Evolutionary conservation across 2,329 filamentous ascomycete genomes (phyloP).

Genomic region (Ophiocordyceps camponoti-leonardi): DNA sequence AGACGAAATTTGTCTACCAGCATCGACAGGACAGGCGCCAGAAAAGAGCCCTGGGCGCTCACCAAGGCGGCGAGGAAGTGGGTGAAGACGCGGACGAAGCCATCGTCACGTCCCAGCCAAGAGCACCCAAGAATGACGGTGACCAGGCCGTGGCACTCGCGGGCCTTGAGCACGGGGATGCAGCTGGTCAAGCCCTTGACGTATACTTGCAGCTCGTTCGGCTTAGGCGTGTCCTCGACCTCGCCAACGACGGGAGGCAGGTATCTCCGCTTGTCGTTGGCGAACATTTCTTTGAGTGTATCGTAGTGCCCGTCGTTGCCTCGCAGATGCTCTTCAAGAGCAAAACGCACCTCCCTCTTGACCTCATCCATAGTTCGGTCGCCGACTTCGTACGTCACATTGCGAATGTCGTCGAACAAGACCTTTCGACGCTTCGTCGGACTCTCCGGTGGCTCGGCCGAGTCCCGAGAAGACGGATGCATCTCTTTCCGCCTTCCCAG

Average conservation of each 20-base stretch:
- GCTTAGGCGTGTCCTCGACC: conserved; percentile 30
- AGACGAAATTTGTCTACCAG: conserved; percentile 62
- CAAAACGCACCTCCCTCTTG: conserved; percentile 35
- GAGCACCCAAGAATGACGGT: conserved; percentile 40
- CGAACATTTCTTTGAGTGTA: conserved; percentile 40
- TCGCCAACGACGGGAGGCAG: conserved; percentile 20
- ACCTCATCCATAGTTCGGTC: conserved; percentile 34
- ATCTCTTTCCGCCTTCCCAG: conserved; percentile 26
- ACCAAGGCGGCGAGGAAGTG: conserved; percentile 56
- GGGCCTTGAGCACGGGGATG: conserved; percentile 39
- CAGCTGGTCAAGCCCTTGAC: conserved; percentile 45
- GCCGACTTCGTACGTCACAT: conserved; percentile 37
- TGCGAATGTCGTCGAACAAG: conserved; percentile 39
- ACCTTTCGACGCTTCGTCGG: conserved; percentile 38
- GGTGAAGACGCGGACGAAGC: conserved; percentile 49
- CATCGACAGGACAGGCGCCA: conserved; percentile 59
- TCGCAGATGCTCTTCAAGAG: conserved; percentile 37
- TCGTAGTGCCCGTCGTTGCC: conserved; percentile 45
- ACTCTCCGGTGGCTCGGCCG: conserved; percentile 20
- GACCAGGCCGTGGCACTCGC: conserved; percentile 40
- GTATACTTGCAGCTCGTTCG: conserved; percentile 41
- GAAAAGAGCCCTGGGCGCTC: conserved; percentile 67
- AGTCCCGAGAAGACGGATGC: conserved; percentile 23
- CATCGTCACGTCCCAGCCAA: conserved; percentile 47
- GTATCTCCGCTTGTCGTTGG: conserved; percentile 27